Evolutionary conservation across 2,329 filamentous ascomycete species (phyloP), one percentile per base, ranked within the genome.

Genomic region (Fusarium nematophilum): DNA sequence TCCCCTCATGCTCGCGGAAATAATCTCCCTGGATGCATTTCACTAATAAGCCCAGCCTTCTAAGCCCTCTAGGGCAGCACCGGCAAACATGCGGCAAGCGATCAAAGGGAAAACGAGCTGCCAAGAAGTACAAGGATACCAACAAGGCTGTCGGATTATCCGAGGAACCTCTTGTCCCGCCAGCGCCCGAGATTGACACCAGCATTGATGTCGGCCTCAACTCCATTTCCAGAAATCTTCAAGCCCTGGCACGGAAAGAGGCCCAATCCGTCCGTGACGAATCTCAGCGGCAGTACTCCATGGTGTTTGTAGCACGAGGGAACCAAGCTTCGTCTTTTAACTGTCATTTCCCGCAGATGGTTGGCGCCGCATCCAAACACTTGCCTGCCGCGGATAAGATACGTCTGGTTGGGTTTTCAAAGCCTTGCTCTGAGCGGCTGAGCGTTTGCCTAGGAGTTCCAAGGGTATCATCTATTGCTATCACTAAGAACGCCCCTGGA

Each of bases 131-230:
- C 66, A 78, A 77, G 38, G 75, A 75, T 46, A 65, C 68, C 23
- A 70, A 68, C 38, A 69, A 69, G 47, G 31, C 55, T 53, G 63
- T 59, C 15, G 56, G 65, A 13, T 36, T 38, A 39, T 40, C 51
- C 21, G 57, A 55, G 33, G 54, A 56, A 31, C 55, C 33, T 77
- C 75, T 79, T 77, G 37, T 61, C 56, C 39, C 73, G 3, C 69
- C 70, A 3, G 54, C 57, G 13, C 86, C 87, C 4, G 84, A 83
- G 40, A 75, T 91, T 8, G 73, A 76, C n/a, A 75, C 75, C 4
- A 81, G 82, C 58, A 71, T 92, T 31, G 84, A 90, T 42, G 76
- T 90, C 40, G 90, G 90, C 3, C 76, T 92, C 37, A 84, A 87
- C 64, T 81, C 77, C 53, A 86, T 91, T 53, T 88, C 85, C 5